Evolutionary conservation across 495 filamentous ascomycete genomes (phyloP).

Genomic region (Delitschia confertaspora): DNA sequence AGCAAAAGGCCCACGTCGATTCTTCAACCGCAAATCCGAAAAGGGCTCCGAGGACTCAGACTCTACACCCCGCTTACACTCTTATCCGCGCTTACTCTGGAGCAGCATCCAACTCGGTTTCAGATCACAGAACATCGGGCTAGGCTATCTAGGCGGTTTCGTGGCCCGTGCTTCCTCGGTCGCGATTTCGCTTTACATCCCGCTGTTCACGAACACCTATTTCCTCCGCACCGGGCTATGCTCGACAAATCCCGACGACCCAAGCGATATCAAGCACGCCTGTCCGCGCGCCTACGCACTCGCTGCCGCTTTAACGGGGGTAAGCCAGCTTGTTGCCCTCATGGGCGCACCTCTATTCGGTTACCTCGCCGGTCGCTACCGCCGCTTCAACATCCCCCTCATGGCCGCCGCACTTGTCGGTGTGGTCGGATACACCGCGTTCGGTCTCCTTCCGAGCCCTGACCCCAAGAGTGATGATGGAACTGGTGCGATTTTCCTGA

Average conservation of each 20-base stretch:
- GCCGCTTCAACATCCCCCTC: slow-evolving; percentile 61
- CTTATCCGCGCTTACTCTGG: slow-evolving; percentile 38
- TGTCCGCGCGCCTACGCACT: slow-evolving; percentile 80
- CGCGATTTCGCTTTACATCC: slow-evolving; percentile 87
- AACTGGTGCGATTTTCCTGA: slow-evolving; percentile 55
- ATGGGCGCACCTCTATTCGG: slow-evolving; percentile 81
- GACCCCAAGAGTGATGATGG: slow-evolving; percentile 56
- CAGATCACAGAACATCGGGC: slow-evolving; percentile 62
- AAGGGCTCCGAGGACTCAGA: slow-evolving; percentile 6
- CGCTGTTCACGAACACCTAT: slow-evolving; percentile 81
- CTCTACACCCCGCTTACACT: slow-evolving; percentile 9
- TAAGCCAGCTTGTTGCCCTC: slow-evolving; percentile 77
- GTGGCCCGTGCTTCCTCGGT: slow-evolving; percentile 94
- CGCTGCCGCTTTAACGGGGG: slow-evolving; percentile 73
- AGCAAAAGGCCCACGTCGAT: slow-evolving; percentile 54
- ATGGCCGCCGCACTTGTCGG: slow-evolving; percentile 61
- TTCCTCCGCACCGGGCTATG: slow-evolving; percentile 78
- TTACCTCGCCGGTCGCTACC: slow-evolving; percentile 56
- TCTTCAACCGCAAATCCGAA: slow-evolving; percentile 32
- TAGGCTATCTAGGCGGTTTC: slow-evolving; percentile 89
- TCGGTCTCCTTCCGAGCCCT: slow-evolving; percentile 62
- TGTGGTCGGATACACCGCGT: slow-evolving; percentile 62
- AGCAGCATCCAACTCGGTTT: slow-evolving; percentile 66
- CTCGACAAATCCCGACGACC: slow-evolving; percentile 39
- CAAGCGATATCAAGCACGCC: slow-evolving; percentile 61